Evolutionary conservation across 2,329 filamentous ascomycete genomes (phyloP).

Genomic region (Fusarium mexicanum): DNA sequence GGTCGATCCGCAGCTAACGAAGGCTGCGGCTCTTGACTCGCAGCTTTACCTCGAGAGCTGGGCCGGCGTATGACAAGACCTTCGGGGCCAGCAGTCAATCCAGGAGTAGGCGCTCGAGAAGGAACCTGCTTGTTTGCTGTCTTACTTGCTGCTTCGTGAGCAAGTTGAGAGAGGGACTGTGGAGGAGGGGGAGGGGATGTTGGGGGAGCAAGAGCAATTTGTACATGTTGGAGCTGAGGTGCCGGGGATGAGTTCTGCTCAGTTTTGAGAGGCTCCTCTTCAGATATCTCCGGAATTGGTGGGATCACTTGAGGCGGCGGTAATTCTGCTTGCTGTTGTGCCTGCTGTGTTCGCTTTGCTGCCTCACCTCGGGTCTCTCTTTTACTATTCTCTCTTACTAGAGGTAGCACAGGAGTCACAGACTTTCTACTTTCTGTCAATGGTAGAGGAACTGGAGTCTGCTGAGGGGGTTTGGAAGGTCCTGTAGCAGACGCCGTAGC

Average conservation of each 20-base stretch:
- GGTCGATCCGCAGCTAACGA: constrained; percentile 63
- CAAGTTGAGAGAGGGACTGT: constrained; percentile 7
- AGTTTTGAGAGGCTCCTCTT: constrained; percentile 36
- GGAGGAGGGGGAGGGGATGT: constrained; percentile 18
- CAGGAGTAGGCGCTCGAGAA: constrained; percentile 50
- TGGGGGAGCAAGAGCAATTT: constrained; percentile 7
- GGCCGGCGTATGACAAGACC: constrained; percentile 54
- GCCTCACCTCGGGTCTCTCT: constrained; percentile 58
- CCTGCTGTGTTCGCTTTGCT: constrained; percentile 54
- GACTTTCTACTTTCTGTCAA: constrained; percentile 47
- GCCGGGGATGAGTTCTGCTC: constrained; percentile 26
- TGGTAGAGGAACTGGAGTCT: constrained; percentile 52
- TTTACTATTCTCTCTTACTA: constrained; percentile 47
- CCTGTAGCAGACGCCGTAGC: constrained; percentile 42
- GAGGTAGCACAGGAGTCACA: constrained; percentile 47
- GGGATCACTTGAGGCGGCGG: constrained; percentile 5
- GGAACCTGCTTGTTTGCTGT: constrained; percentile 40
- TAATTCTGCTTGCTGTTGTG: constrained; percentile 35
- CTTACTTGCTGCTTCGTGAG: constrained; percentile 34
- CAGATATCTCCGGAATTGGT: constrained; percentile 5
- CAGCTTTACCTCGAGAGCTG: constrained; percentile 62
- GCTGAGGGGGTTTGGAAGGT: constrained; percentile 46
- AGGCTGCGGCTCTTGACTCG: constrained; percentile 60
- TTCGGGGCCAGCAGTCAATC: constrained; percentile 50
- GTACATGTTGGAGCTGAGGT: constrained; percentile 36